Conservation (phyloP, 2,329 filamentous ascomycete genomes). For the Verticillium klebahnii region DNA sequence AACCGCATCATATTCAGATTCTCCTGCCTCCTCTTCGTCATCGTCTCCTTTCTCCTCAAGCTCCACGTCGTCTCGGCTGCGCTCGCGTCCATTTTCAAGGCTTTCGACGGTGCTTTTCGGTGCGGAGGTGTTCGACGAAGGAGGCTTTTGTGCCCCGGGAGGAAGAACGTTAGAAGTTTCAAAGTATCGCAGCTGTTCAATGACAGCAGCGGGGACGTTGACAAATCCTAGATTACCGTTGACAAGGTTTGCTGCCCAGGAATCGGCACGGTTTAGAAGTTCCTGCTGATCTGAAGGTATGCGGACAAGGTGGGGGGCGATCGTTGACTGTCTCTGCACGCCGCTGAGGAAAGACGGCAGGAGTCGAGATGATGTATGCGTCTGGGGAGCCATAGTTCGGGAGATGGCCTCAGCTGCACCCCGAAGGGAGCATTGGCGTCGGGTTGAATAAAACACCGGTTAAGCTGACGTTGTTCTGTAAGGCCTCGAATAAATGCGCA, state of each 20-base stretch:
- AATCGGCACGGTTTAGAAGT: conserved; percentile 26
- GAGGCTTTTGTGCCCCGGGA: conserved; percentile 8
- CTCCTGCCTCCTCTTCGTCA: conserved; percentile 2
- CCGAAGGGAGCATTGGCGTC: background rate
- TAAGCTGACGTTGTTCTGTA: background rate
- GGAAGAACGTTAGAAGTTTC: conserved; percentile 9
- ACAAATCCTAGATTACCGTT: conserved; percentile 16
- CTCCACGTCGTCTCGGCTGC: background rate
- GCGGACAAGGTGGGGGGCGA: conserved; percentile 21
- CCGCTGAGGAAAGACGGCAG: background rate
- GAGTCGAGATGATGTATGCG: background rate
- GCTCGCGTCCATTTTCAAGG: background rate
- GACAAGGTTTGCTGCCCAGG: conserved; percentile 29
- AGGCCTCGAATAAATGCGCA: background rate
- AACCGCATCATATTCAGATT: conserved; percentile 2
- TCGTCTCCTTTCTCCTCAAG: background rate
- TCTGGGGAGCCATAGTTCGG: background rate
- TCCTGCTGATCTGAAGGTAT: conserved; percentile 34
- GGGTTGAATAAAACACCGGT: background rate
- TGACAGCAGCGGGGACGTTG: conserved; percentile 30
- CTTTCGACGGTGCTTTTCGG: background rate
- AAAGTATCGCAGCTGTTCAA: conserved; percentile 23
- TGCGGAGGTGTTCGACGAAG: background rate
- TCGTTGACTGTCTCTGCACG: background rate
- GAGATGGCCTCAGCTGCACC: background rate